Percentiles rank a stretch among this genome's conserved stretches.
phyloP scores from a whole-genome alignment of 2,329 filamentous ascomycete genomes.

The Xylaria sp. region DNA sequence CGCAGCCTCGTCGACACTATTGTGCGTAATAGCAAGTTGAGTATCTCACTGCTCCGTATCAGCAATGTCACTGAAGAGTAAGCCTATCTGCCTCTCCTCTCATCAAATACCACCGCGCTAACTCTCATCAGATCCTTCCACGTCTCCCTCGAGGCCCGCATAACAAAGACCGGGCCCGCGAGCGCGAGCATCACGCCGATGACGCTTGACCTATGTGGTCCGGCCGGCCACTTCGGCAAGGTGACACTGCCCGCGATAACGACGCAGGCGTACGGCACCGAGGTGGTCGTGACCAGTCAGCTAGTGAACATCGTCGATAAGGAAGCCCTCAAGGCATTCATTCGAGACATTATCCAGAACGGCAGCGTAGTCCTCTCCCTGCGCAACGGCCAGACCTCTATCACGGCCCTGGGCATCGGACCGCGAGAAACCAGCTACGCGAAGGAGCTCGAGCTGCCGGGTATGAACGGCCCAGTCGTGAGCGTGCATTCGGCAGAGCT shows the following conservation, averaged over 20 bases:
- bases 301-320: slow-evolving; percentile 42
- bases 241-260: slow-evolving; percentile 42
- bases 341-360: slow-evolving; percentile 38
- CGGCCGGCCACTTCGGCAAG: slow-evolving; percentile 41
- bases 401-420: slow-evolving; percentile 40
- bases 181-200: slow-evolving; percentile 29
- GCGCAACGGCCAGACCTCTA: slow-evolving; percentile 40
- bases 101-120: not conserved
- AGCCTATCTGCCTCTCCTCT: slow-evolving; percentile 25
- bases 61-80: slow-evolving; percentile 48
- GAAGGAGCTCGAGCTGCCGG: slow-evolving; percentile 39
- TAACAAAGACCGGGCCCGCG: slow-evolving; percentile 41
- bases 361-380: slow-evolving; percentile 36
- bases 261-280: slow-evolving; percentile 36
- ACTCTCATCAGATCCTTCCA: slow-evolving; percentile 40
- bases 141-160: slow-evolving; percentile 43
- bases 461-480: slow-evolving; percentile 42
- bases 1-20: slow-evolving; percentile 39
- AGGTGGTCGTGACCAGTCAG: slow-evolving; percentile 41
- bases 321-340: slow-evolving; percentile 42
- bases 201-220: slow-evolving; percentile 33
- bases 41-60: slow-evolving; percentile 44
- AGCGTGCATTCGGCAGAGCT: slow-evolving; percentile 25
- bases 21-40: slow-evolving; percentile 41
- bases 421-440: slow-evolving; percentile 41